Evolutionary conservation across 2,329 filamentous ascomycete genomes (phyloP).

Genomic region (Rugonectria rugulosa): DNA sequence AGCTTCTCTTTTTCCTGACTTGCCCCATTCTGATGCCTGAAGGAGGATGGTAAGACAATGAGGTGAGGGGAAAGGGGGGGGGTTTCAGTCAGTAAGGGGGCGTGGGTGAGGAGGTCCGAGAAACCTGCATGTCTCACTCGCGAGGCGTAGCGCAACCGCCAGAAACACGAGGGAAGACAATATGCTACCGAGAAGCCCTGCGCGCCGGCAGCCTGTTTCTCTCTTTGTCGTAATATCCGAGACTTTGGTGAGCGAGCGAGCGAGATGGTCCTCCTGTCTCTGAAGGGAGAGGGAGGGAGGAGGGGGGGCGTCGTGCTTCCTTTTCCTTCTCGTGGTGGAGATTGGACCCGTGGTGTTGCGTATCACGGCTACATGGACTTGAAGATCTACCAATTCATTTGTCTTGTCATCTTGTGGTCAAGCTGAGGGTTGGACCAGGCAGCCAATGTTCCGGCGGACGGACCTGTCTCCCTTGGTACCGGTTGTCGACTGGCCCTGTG

Average conservation of each 20-base stretch:
- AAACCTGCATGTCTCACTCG: conserved; percentile 22
- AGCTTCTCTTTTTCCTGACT: not conserved
- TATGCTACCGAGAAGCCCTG: conserved; percentile 28
- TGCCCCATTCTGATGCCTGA: not conserved
- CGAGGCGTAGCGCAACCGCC: not conserved
- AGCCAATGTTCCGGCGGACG: not conserved
- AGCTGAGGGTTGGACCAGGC: not conserved
- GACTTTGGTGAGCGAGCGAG: too few species aligned
- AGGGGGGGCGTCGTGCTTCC: not conserved
- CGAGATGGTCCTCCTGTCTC: too few species aligned
- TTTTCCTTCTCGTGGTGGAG: conserved; percentile 2
- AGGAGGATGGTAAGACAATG: conserved; percentile 1
- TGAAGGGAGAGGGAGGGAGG: too few species aligned
- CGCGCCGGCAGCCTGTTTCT: too few species aligned
- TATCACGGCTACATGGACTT: conserved; percentile 2
- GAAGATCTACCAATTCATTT: not conserved
- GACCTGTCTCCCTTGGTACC: not conserved
- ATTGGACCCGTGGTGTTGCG: conserved; percentile 11
- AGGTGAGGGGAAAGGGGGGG: not conserved
- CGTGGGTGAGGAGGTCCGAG: too few species aligned
- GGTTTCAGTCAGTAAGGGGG: not conserved
- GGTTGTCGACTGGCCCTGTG: not conserved
- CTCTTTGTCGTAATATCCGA: not conserved
- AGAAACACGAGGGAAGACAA: conserved; percentile 20
- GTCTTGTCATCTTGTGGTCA: not conserved